A percentile compares a stretch with the other conserved stretches of the same genome.
phyloP scores from a whole-genome alignment of 176 grass and related monocot genomes.

The Ensete glaucum region DNA sequence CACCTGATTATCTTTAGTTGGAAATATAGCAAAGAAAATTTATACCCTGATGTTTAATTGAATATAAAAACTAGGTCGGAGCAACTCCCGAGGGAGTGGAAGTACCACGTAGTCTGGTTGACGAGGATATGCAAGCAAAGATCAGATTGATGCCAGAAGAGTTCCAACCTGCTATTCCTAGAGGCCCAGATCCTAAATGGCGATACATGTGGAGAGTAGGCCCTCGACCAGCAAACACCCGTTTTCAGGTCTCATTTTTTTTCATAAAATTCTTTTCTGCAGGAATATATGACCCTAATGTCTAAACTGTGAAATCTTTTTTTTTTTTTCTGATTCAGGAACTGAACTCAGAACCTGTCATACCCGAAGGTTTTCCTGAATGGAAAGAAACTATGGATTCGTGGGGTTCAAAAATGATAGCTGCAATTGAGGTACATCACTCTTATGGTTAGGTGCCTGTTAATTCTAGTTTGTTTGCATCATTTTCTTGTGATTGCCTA shows the following conservation, averaged over 20 bases:
- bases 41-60: background rate
- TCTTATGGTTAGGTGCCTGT: background rate
- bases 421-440: constrained; percentile 59
- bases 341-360: constrained; percentile 87
- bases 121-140: constrained; percentile 71
- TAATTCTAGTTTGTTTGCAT: background rate
- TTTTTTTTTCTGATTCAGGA: constrained; percentile 32
- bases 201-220: constrained; percentile 98
- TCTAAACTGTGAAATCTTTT: constrained; percentile 2
- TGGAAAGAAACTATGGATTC: constrained; percentile 96
- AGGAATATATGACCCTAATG: background rate
- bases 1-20: background rate
- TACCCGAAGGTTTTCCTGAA: constrained; percentile 84
- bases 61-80: constrained; percentile 52
- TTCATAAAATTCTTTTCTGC: background rate
- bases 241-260: constrained; percentile 47
- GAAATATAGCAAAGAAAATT: background rate
- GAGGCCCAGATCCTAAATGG: constrained; percentile 91
- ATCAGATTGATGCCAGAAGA: constrained; percentile 67
- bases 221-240: constrained; percentile 56
- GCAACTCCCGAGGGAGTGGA: constrained; percentile 95
- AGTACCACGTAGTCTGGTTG: constrained; percentile 76
- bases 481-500: background rate
- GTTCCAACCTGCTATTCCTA: constrained; percentile 58
- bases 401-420: constrained; percentile 96